These are phyloP conservation scores for Cutaneotrichosporon cyanovorans DNA, from an alignment of 1,284 basidiomycete species.

Conservation along the genomic window DNA sequence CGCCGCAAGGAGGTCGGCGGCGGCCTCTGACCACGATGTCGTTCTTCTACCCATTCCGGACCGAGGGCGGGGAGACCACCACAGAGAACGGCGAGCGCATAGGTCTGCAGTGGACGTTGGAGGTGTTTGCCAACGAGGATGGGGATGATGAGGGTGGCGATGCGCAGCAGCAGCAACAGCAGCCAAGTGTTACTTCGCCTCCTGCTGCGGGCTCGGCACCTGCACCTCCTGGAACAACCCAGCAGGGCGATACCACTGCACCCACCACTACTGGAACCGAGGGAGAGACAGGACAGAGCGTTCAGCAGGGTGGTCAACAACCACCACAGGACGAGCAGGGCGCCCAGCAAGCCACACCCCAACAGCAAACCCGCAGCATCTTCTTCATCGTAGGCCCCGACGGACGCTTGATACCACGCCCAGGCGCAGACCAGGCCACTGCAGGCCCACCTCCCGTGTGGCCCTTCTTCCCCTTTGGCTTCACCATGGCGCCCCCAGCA, in stretches of 20 bases:
- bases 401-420: constrained; percentile 2
- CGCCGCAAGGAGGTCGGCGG: too few species aligned
- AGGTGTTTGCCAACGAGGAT: constrained; percentile 13
- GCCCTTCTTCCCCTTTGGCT: constrained; percentile 7
- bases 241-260: too few species aligned
- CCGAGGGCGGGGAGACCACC: not conserved
- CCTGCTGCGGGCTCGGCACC: not conserved
- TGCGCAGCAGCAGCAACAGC: not conserved
- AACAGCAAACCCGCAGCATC: not conserved
- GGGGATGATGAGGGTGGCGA: not conserved
- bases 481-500: constrained; percentile 5
- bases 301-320: too few species aligned
- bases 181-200: too few species aligned
- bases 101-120: constrained; percentile 13
- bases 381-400: constrained; percentile 13
- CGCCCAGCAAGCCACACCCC: not conserved
- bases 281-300: too few species aligned
- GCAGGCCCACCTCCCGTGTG: not conserved
- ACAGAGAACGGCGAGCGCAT: constrained; percentile 3
- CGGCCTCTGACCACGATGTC: too few species aligned
- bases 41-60: too few species aligned
- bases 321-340: not conserved
- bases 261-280: too few species aligned
- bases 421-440: not conserved
- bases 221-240: not conserved